Evolutionary conservation across 2,329 filamentous ascomycete genomes (phyloP).

Genomic region (Alternaria postmessia): DNA sequence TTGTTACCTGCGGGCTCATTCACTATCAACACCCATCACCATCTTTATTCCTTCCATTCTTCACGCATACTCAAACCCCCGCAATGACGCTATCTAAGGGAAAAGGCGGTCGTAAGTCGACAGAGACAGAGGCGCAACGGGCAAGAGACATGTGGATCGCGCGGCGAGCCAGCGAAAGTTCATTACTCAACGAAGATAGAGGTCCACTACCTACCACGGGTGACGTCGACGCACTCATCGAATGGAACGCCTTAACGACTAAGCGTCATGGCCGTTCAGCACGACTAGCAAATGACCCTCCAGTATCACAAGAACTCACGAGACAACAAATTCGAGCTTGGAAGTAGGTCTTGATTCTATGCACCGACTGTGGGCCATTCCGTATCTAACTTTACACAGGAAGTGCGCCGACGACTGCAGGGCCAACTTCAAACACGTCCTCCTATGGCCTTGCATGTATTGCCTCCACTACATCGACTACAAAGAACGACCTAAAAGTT

Average conservation of each 20-base stretch:
- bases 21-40: neutral
- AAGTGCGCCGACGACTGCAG: neutral
- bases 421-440: neutral
- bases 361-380: neutral
- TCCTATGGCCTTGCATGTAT: constrained; percentile 18
- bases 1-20: fast-evolving
- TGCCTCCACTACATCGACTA: neutral
- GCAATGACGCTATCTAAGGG: neutral
- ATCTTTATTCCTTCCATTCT: neutral
- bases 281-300: neutral
- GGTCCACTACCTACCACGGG: neutral
- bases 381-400: neutral
- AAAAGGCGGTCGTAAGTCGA: neutral
- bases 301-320: neutral
- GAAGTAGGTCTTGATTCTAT: neutral
- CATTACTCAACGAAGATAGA: neutral
- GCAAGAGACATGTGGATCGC: neutral
- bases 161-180: neutral
- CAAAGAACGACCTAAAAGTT: neutral
- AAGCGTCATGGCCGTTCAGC: neutral
- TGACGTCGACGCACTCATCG: neutral
- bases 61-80: fast-evolving
- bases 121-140: neutral
- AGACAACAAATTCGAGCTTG: neutral
- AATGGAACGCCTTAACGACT: neutral